A percentile compares a stretch with the other conserved stretches of the same genome.
phyloP scores from a whole-genome alignment of 2,329 filamentous ascomycete species.

The Alternaria triticimaculans region DNA sequence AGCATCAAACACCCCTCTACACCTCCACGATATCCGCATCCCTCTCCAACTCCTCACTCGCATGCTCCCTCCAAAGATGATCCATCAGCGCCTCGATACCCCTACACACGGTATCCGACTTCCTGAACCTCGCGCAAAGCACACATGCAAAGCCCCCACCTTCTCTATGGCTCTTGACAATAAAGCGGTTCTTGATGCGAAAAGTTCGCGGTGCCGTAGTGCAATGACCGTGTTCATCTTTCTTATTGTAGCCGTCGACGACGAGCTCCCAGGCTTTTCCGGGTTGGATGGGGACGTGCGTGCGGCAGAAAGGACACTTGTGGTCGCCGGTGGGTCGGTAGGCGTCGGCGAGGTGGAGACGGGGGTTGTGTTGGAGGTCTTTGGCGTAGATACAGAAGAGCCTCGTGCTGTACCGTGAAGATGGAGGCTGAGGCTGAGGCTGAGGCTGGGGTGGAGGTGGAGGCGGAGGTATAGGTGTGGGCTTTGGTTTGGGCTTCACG shows the following conservation, averaged over 20 bases:
- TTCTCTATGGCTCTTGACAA: constrained; percentile 42
- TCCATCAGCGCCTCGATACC: constrained; percentile 36
- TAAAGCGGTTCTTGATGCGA: constrained; percentile 36
- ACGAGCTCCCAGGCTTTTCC: constrained; percentile 43
- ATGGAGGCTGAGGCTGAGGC: neutral
- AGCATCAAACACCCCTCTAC: neutral
- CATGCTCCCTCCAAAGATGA: constrained; percentile 45
- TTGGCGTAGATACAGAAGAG: constrained; percentile 44
- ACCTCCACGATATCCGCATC: constrained; percentile 37
- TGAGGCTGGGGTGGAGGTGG: neutral
- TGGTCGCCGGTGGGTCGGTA: constrained; percentile 32
- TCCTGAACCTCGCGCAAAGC: constrained; percentile 32
- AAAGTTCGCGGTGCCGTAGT: constrained; percentile 24
- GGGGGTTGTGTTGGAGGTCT: constrained; percentile 32
- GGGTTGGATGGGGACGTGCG: constrained; percentile 23
- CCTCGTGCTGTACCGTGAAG: constrained; percentile 3
- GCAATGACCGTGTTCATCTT: constrained; percentile 3
- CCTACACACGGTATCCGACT: constrained; percentile 38
- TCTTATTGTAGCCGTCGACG: constrained; percentile 9
- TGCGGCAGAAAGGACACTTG: constrained; percentile 38
- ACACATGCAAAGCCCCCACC: constrained; percentile 40
- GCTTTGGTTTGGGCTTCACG: neutral
- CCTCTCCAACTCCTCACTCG: constrained; percentile 30
- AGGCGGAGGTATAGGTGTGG: neutral
- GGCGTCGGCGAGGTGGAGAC: constrained; percentile 30